Conservation (phyloP, 129 eudicot species). For the Chrysanthemum seticuspe region DNA sequence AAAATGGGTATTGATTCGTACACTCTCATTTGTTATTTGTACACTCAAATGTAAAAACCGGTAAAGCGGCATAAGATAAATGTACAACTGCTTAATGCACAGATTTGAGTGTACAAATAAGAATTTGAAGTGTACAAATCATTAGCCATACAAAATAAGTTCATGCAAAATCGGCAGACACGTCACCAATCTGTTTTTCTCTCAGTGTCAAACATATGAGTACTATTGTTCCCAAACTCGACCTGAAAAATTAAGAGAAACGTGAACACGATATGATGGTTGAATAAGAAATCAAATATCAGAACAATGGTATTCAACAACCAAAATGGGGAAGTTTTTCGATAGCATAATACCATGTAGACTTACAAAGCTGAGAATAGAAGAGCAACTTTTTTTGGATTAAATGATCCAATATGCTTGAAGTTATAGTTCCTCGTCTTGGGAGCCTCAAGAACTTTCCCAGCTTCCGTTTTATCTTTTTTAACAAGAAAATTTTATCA, state of each 20-base stretch:
- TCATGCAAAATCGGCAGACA: constrained; percentile 35
- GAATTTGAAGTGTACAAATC: no score
- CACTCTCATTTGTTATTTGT: no score
- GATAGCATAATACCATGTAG: background rate
- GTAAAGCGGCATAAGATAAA: no score
- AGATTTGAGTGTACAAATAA: no score
- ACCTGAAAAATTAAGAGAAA: constrained; percentile 51
- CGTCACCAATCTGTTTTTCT: constrained; percentile 55
- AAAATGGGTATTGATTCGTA: no score
- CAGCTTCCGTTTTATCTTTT: constrained; percentile 54
- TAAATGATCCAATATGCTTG: constrained; percentile 71
- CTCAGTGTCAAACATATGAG: constrained; percentile 76
- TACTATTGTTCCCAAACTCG: constrained; percentile 79
- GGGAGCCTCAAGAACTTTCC: constrained; percentile 44
- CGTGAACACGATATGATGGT: background rate
- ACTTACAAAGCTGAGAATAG: constrained; percentile 87
- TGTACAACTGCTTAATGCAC: no score
- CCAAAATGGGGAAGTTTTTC: no score
- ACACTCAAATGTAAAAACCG: no score
- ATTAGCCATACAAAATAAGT: background rate
- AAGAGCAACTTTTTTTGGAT: constrained; percentile 87
- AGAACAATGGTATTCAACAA: no score
- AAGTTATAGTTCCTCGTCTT: constrained; percentile 56
- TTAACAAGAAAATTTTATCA: background rate
- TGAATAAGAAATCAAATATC: background rate